Percentiles rank a stretch among this genome's conserved stretches.
phyloP scores from a whole-genome alignment of 257 asterid species.

The Paulownia fortunei region DNA sequence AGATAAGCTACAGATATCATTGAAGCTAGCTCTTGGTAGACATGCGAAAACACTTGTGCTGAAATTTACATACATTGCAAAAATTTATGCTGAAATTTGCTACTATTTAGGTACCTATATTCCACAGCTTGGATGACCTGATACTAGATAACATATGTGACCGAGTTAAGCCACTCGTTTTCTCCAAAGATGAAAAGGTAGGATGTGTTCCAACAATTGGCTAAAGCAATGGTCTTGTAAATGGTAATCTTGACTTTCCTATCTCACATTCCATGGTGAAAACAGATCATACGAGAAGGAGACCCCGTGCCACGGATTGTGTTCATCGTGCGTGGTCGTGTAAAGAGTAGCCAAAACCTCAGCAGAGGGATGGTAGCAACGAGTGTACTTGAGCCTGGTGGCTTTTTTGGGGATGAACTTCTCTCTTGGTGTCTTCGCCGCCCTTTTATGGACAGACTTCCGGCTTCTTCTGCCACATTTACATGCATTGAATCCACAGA shows the following conservation, averaged over 20 bases:
- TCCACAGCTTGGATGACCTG: slow-evolving; percentile 79
- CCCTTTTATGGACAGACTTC: slow-evolving; percentile 79
- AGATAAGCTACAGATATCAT: too few relatives aligned
- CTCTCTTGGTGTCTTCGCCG: slow-evolving; percentile 95
- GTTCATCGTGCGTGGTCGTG: slow-evolving; percentile 79
- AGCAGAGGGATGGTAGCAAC: slow-evolving; percentile 79
- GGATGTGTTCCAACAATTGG: background rate
- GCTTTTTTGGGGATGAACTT: slow-evolving; percentile 90
- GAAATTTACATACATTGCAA: too few relatives aligned
- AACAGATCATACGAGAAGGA: slow-evolving; percentile 90
- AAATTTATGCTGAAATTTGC: too few relatives aligned
- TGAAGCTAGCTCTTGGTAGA: too few relatives aligned
- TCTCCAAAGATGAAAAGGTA: slow-evolving; percentile 93
- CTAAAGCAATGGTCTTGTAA: background rate
- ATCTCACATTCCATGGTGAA: background rate
- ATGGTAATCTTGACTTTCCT: background rate
- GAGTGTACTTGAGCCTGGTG: slow-evolving; percentile 71
- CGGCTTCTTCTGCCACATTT: slow-evolving; percentile 89
- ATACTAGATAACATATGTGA: slow-evolving; percentile 95
- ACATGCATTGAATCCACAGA: slow-evolving; percentile 73
- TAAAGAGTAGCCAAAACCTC: slow-evolving; percentile 72
- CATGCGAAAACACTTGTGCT: background rate
- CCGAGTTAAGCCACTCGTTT: slow-evolving; percentile 84
- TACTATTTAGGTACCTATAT: slow-evolving; percentile 79
- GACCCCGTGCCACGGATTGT: slow-evolving; percentile 82